These are phyloP conservation scores for Aphanoascus verrucosus DNA, from an alignment of 2,329 filamentous ascomycete genomes.

Conservation along the genomic window DNA sequence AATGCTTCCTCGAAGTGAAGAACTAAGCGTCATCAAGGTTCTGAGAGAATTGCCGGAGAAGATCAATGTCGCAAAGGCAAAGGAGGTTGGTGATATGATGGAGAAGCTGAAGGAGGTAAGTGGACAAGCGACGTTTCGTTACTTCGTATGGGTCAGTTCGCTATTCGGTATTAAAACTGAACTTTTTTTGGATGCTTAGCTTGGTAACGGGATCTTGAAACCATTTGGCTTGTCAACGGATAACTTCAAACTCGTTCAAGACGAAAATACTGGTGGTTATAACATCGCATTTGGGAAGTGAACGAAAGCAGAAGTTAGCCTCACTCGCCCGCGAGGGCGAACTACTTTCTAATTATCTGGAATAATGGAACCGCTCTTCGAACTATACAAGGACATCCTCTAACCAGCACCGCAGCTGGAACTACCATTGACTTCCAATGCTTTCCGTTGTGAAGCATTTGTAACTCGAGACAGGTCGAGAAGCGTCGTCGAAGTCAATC, in stretches of 20 bases:
- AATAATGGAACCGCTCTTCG: too few species aligned
- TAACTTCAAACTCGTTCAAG: conserved; percentile 89
- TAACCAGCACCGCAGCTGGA: too few species aligned
- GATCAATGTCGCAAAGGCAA: conserved; percentile 68
- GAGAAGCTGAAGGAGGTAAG: conserved; percentile 74
- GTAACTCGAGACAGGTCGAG: too few species aligned
- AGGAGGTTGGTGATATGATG: conserved; percentile 95
- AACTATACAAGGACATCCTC: too few species aligned
- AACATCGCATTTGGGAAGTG: conserved; percentile 67
- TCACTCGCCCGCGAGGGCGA: too few species aligned
- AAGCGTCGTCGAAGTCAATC: too few species aligned
- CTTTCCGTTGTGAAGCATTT: too few species aligned
- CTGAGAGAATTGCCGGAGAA: conserved; percentile 55
- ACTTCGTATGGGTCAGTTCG: neutral
- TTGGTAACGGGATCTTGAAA: conserved; percentile 84
- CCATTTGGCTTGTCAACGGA: conserved; percentile 90
- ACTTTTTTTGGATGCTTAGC: conserved; percentile 30
- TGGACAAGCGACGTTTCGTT: conserved; percentile 46
- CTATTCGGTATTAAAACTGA: neutral
- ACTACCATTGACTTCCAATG: too few species aligned
- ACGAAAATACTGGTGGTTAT: conserved; percentile 80
- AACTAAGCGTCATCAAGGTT: conserved; percentile 55
- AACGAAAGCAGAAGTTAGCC: too few species aligned
- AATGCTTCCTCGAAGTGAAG: conserved; percentile 57
- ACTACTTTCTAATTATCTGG: too few species aligned